These are phyloP conservation scores for Euphorbia celastroides DNA, from an alignment of 441 rosid genomes.

Conservation along the genomic window DNA sequence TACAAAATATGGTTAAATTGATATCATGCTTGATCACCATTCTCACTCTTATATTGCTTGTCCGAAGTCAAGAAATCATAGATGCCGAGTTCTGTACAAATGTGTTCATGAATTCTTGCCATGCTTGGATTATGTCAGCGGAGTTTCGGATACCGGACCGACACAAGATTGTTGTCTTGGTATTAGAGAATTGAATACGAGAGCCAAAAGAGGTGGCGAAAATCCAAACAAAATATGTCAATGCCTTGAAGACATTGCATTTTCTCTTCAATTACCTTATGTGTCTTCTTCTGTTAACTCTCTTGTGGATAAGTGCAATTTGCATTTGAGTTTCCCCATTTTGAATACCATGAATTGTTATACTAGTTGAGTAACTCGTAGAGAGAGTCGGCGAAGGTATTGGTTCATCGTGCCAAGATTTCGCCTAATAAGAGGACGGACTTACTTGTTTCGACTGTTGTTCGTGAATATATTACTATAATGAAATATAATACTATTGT, in stretches of 20 bases:
- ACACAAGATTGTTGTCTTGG: conserved; percentile 13
- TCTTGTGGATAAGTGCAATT: conserved; percentile 4
- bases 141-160: not conserved
- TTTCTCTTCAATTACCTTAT: conserved; percentile 26
- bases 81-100: not conserved
- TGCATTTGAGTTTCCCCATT: conserved; percentile 11
- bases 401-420: too few relatives aligned
- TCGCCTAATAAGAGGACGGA: too few relatives aligned
- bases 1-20: not conserved
- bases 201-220: not conserved
- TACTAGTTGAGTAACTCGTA: not conserved
- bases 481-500: too few relatives aligned
- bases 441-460: too few relatives aligned
- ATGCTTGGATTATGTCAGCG: conserved; percentile 6
- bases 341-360: conserved; percentile 8
- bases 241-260: conserved; percentile 41
- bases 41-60: not conserved
- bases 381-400: too few relatives aligned
- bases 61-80: not conserved
- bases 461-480: too few relatives aligned
- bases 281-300: conserved; percentile 24
- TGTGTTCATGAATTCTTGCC: conserved; percentile 8
- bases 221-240: conserved; percentile 25
- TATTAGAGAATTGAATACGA: conserved; percentile 14
- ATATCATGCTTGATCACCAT: conserved; percentile 1